Evolutionary conservation across 768 basidiomycete species (phyloP).

Genomic region (Rhizopogon rudus): DNA sequence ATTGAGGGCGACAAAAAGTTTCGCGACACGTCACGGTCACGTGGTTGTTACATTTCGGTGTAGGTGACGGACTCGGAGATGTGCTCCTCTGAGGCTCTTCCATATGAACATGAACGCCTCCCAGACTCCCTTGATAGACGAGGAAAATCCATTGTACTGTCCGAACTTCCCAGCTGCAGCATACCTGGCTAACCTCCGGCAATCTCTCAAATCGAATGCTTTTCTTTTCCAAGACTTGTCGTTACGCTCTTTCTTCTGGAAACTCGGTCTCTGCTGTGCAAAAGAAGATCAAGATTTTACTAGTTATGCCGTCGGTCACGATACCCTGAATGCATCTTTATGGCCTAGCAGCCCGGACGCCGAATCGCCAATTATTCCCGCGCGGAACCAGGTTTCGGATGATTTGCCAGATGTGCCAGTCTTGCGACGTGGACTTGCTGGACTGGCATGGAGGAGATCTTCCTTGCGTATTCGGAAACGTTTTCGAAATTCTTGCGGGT

Average conservation of each 20-base stretch:
- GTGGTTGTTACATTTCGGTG: not conserved
- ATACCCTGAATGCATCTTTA: not conserved
- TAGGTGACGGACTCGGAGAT: not conserved
- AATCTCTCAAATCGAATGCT: conserved; percentile 17
- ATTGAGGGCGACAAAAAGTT: too few species aligned
- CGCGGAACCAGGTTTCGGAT: conserved; percentile 8
- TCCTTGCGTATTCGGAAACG: not conserved
- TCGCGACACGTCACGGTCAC: not conserved
- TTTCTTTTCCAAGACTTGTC: conserved; percentile 3
- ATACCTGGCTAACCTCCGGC: conserved; percentile 44
- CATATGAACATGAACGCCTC: conserved; percentile 1
- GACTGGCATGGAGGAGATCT: not conserved
- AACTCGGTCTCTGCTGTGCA: not conserved
- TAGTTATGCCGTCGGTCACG: not conserved
- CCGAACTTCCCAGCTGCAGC: conserved; percentile 41
- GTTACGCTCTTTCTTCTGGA: conserved; percentile 3
- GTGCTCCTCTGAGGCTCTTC: not conserved
- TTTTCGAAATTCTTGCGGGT: not conserved
- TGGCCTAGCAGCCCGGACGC: conserved; percentile 1
- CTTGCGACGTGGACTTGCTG: not conserved
- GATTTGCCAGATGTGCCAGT: not conserved
- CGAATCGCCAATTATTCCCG: not conserved
- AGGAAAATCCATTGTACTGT: conserved; percentile 57
- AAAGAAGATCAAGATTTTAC: not conserved
- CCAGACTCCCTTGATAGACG: conserved; percentile 36